phyloP scores from a whole-genome alignment of 2,329 filamentous ascomycete genomes.

The Botrytis medusae region DNA sequence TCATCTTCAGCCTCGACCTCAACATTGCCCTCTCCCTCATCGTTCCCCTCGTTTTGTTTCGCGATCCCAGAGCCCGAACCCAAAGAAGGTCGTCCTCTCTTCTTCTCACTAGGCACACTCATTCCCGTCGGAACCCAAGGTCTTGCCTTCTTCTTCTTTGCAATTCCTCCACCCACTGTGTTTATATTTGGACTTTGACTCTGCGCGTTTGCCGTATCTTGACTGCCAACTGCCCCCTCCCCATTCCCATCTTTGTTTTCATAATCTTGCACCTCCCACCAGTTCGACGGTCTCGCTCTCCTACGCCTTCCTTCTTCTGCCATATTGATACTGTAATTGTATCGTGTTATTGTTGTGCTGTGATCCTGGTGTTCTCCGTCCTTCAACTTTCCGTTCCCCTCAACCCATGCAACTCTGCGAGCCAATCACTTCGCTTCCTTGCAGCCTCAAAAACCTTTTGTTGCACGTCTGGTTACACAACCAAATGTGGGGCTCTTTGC shows the following conservation, averaged over 20 bases:
- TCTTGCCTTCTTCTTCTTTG: not conserved
- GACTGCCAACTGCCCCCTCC: not conserved
- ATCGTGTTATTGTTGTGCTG: not conserved
- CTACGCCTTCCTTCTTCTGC: slow-evolving; percentile 29
- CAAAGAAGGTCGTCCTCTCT: not conserved
- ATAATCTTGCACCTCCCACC: slow-evolving; percentile 31
- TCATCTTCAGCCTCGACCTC: not conserved
- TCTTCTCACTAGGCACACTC: not conserved
- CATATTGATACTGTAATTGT: slow-evolving; percentile 18
- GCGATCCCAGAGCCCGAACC: not conserved
- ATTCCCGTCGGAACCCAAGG: slow-evolving; percentile 4
- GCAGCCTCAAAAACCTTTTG: not conserved
- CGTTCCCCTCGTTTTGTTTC: not conserved
- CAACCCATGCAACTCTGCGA: not conserved
- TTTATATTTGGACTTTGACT: slow-evolving; percentile 21
- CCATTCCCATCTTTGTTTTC: not conserved
- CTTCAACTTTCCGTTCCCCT: not conserved
- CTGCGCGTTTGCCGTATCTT: not conserved
- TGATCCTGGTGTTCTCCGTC: not conserved
- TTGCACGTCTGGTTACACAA: not conserved
- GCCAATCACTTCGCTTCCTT: not conserved
- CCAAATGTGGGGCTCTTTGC: not conserved
- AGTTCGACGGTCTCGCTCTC: slow-evolving; percentile 34
- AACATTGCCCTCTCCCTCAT: not conserved
- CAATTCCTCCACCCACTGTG: slow-evolving; percentile 4